Base-by-base conservation (phyloP, 2,329 filamentous ascomycete genomes). In the Ophiognomonia clavigignenti-juglandacearum region DNA sequence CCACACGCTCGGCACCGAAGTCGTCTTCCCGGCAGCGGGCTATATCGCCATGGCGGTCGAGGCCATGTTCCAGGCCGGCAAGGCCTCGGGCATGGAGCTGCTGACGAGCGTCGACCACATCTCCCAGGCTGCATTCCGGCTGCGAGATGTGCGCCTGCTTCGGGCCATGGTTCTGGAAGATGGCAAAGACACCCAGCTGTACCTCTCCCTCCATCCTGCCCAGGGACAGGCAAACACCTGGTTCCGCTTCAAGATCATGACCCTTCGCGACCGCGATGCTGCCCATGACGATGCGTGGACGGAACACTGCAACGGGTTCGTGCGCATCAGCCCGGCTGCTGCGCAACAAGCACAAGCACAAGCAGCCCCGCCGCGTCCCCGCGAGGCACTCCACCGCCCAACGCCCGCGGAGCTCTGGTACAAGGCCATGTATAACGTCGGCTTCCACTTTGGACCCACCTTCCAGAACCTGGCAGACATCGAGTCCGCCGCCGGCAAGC, bases 1-100 rank as follows among this genome's bases (percentile, higher is more conserved):
- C 26, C 59, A 61, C 46, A 39, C 52, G 13, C 42, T 56, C 6
- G 57, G 54, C 18, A 49, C 46, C 4, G 54, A 59, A 5, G 54
- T 59, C 11, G 57, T 51, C 39, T 34, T 54, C n/a, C 53, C 53
- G 4, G 31, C 31, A 2, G 36, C 53, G 1, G 53, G 43, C 3
- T 57, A 54, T 26, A 31, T 54, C 2, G 40, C 45, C 19, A 54
- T 55, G 54, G 51, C 47, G 3, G 46, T 57, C 4, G 52, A 58
- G 39, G 47, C 58, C 6, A n/a, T 36, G 3, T 9, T 34, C 34
- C 37, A 59, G 43, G 46, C 59, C 6, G n/a, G 23, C 22, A 39
- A 24, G 13, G 5, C n/a, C 6, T 26, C n/a, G 7, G 22, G 20
- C 4, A 23, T 14, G 6, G 7, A 29, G 26, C n/a, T n/a, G n/a